A percentile compares a stretch with the other conserved stretches of the same genome.
Conservation (phyloP, 2,329 filamentous ascomycete genomes). For the Venturia carpophila region DNA sequence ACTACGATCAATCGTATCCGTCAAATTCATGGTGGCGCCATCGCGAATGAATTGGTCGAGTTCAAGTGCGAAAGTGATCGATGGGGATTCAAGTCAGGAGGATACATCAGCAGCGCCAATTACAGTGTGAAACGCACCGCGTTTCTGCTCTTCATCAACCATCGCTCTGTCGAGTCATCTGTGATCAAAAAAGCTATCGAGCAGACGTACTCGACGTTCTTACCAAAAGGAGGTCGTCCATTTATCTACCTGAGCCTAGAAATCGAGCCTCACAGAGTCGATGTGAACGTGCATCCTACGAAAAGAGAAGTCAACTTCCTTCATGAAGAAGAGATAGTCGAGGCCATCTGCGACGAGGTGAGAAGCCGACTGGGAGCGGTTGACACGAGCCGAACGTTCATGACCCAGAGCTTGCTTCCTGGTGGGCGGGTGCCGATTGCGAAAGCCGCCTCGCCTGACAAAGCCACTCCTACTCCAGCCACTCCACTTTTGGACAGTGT, state of each 20-base stretch:
- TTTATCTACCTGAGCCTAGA: conserved; percentile 89
- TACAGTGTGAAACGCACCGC: conserved; percentile 87
- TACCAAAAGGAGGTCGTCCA: conserved; percentile 90
- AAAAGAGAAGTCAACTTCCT: conserved; percentile 96
- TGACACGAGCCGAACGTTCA: conserved; percentile 87
- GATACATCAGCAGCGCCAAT: conserved; percentile 85
- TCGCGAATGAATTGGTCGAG: conserved; percentile 81
- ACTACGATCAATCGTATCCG: conserved; percentile 75
- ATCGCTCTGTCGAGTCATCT: conserved; percentile 84
- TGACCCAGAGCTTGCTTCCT: conserved; percentile 83
- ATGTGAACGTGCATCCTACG: conserved; percentile 96
- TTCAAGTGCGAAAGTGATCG: conserved; percentile 64
- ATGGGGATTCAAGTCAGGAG: conserved; percentile 76
- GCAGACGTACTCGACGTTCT: conserved; percentile 76
- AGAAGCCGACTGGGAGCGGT: conserved; percentile 72
- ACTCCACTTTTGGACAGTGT: background rate
- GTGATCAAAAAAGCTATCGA: conserved; percentile 84
- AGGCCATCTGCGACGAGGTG: conserved; percentile 74
- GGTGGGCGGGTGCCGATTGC: conserved; percentile 44
- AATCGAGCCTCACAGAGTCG: conserved; percentile 84
- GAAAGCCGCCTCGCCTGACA: conserved; percentile 22
- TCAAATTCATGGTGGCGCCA: conserved; percentile 73
- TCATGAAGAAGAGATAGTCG: conserved; percentile 93
- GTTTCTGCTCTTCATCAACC: conserved; percentile 90
- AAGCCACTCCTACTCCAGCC: conserved; percentile 23